Base-by-base conservation (phyloP, 352 stramenopile species). In the Globisporangium cystogenes region DNA sequence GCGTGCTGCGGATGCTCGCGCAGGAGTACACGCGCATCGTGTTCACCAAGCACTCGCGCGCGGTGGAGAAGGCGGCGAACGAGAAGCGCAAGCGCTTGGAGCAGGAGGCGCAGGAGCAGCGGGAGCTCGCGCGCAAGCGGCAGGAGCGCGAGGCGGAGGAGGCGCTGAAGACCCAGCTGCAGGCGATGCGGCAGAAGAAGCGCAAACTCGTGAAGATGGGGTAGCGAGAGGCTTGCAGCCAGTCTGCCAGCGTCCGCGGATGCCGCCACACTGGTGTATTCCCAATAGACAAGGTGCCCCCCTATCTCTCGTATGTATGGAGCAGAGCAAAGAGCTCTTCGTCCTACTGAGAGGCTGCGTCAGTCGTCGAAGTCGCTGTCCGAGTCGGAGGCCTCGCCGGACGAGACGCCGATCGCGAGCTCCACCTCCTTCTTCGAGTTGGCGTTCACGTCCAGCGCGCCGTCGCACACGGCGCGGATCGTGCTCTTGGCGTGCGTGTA, bases 401-500 rank as follows among this genome's bases (percentile, higher is more conserved):
- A 71, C 31, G 70, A 65, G 48, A 91, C 62, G 21, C 77, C 79
- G 57, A 95, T 72, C 20, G 71, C 80, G 21, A 72, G 59, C 42
- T 88, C 65, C 15, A 95, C 50, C 50, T 95, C 84, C 44, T 82
- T 86, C 59, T 84, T 87, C 24, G 70, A 70, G 53, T 83, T 65
- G 18, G 80, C 84, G 57, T 87, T 93, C 45, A 95, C 68, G 47
- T 95, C 84, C 46, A 83, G 75, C 48, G 76, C 86, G 46, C 84
- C 84, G 29, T 95, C 80, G 49, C 81, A 92, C 15, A 87, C 72
- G 4, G 69, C 72, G 44, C 83, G 82, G 48, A 93, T 82, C 51
- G 78, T 76, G 59, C 65, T 85, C 76, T 95, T 95, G 53, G 82
- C 84, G 64, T 95, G 82, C 20, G 84, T 90, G 64, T 95, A 95